Conservation (phyloP, 148 eudicot species). For the Euryodendron excelsum region DNA sequence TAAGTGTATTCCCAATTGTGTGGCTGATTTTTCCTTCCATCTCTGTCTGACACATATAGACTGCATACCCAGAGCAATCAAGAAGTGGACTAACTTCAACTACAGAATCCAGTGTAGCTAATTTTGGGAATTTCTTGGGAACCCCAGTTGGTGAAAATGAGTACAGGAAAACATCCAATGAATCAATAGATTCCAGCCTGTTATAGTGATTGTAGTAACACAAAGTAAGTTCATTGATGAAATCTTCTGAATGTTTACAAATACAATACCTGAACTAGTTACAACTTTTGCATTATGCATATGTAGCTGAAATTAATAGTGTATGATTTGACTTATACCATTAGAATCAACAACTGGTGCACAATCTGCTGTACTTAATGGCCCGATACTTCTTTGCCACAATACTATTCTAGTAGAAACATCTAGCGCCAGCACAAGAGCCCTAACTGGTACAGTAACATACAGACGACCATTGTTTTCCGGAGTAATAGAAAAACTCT, state of each 20-base stretch:
- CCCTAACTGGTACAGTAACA: conserved; percentile 52
- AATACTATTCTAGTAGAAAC: conserved; percentile 58
- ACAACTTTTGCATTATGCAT: background rate
- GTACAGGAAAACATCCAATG: conserved; percentile 77
- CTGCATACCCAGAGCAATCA: conserved; percentile 90
- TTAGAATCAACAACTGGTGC: conserved; percentile 74
- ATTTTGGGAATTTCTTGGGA: conserved; percentile 52
- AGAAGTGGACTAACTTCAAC: conserved; percentile 75
- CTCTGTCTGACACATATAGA: conserved; percentile 68
- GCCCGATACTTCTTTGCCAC: conserved; percentile 79
- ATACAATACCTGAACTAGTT: background rate
- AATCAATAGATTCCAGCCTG: conserved; percentile 93
- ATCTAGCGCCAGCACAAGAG: conserved; percentile 62
- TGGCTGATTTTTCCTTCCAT: conserved; percentile 67
- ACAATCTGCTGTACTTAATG: conserved; percentile 53
- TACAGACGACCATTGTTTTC: conserved; percentile 83
- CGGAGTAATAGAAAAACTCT: conserved; percentile 42
- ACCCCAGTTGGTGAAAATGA: conserved; percentile 79
- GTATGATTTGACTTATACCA: conserved; percentile 38
- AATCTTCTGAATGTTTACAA: background rate
- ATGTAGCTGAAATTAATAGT: background rate
- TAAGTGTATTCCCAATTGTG: conserved; percentile 38
- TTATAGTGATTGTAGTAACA: background rate
- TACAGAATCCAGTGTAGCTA: conserved; percentile 36
- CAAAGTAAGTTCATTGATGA: background rate